phyloP scores from a whole-genome alignment of 768 basidiomycete genomes.

The Tylopilus sp. region DNA sequence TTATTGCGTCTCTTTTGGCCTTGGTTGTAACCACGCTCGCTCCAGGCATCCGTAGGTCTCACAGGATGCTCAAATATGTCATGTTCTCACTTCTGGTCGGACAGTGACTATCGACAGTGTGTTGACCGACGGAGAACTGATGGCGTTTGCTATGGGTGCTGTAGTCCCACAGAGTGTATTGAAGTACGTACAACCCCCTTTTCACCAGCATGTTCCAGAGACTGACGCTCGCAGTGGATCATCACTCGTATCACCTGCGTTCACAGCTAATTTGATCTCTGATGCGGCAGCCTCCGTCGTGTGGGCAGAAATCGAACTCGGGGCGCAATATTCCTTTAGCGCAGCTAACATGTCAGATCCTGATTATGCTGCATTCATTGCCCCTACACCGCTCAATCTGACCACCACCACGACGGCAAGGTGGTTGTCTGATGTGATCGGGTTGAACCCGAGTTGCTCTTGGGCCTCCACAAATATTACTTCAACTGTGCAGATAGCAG shows the following conservation, averaged over 20 bases:
- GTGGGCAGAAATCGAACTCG: too few relatives aligned
- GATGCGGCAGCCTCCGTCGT: too few relatives aligned
- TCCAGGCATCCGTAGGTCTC: constrained; percentile 25
- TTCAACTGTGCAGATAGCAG: too few relatives aligned
- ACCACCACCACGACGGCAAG: constrained; percentile 15
- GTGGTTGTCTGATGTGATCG: constrained; percentile 23
- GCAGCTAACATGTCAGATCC: constrained; percentile 10
- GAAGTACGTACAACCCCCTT: constrained; percentile 18
- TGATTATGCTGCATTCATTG: constrained; percentile 5
- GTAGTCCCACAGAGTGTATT: constrained; percentile 21
- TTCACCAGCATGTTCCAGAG: too few relatives aligned
- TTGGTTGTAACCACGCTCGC: constrained; percentile 21
- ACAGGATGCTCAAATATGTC: neutral
- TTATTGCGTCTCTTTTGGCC: constrained; percentile 16
- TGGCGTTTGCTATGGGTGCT: constrained; percentile 25
- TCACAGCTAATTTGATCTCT: too few relatives aligned
- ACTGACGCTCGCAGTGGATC: too few relatives aligned
- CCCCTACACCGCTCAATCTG: constrained; percentile 9
- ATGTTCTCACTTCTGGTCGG: neutral
- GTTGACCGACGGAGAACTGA: constrained; percentile 18
- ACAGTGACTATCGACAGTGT: constrained; percentile 23
- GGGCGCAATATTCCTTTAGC: too few relatives aligned
- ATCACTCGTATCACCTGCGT: too few relatives aligned
- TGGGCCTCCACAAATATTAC: too few relatives aligned
- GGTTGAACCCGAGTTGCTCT: constrained; percentile 19